Percentiles rank a stretch among this genome's conserved stretches.
Evolutionary conservation across 148 eudicot genomes (phyloP).

Genomic region (Amaranthus hypochondriacus): DNA sequence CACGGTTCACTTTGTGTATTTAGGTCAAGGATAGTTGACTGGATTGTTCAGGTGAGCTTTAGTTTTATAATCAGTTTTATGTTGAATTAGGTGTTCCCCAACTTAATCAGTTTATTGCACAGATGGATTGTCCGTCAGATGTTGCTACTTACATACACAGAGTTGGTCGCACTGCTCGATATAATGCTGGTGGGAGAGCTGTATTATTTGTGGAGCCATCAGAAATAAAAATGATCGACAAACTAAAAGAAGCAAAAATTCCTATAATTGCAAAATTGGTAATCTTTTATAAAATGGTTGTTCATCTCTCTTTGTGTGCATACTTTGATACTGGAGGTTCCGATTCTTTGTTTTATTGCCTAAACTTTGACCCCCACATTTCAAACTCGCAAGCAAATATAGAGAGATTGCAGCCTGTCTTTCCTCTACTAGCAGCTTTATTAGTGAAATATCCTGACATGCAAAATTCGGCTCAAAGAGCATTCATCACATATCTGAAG

Average conservation of each 20-base stretch:
- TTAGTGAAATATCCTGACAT: conserved; percentile 57
- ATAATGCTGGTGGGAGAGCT: conserved; percentile 61
- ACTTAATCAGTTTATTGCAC: conserved; percentile 12
- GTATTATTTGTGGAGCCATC: conserved; percentile 78
- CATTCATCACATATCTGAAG: conserved; percentile 77
- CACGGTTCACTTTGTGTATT: conserved; percentile 3
- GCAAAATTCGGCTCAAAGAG: conserved; percentile 65
- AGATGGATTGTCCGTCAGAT: conserved; percentile 96
- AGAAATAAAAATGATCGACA: conserved; percentile 75
- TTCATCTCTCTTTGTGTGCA: neutral
- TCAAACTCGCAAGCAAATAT: conserved; percentile 50
- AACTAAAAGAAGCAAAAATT: conserved; percentile 58
- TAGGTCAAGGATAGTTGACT: conserved; percentile 84
- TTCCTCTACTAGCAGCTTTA: conserved; percentile 60
- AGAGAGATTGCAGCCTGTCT: conserved; percentile 57
- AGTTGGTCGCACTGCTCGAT: conserved; percentile 96
- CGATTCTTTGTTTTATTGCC: neutral
- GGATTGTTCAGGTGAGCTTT: conserved; percentile 89
- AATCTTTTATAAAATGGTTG: conserved; percentile 5
- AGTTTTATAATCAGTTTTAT: neutral
- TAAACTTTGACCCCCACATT: neutral
- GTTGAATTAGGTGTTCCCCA: conserved; percentile 5
- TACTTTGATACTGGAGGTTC: neutral
- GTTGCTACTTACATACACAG: conserved; percentile 83
- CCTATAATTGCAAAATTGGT: conserved; percentile 63